phyloP scores from a whole-genome alignment of 2,329 filamentous ascomycete species.

The Zymoseptoria passerinii region DNA sequence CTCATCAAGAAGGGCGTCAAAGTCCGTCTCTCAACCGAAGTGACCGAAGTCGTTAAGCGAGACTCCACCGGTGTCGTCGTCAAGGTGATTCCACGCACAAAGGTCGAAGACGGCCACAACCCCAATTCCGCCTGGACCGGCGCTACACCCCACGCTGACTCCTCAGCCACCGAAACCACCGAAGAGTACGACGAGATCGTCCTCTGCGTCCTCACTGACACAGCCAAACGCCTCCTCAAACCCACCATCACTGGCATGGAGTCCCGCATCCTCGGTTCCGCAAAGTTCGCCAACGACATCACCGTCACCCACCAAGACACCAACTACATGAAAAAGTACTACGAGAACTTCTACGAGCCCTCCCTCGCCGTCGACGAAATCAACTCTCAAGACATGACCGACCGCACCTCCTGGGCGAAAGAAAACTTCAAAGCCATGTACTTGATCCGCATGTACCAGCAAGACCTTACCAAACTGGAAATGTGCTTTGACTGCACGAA shows the following conservation, averaged over 20 bases:
- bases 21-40: slow-evolving; percentile 49
- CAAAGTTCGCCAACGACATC: slow-evolving; percentile 61
- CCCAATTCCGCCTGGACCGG: slow-evolving; percentile 37
- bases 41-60: slow-evolving; percentile 45
- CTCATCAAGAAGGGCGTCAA: slow-evolving; percentile 48
- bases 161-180: slow-evolving; percentile 34
- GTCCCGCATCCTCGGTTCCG: slow-evolving; percentile 59
- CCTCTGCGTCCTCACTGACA: slow-evolving; percentile 52
- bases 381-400: slow-evolving; percentile 35
- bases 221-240: slow-evolving; percentile 51
- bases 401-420: slow-evolving; percentile 38
- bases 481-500: slow-evolving; percentile 67
- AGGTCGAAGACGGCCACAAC: slow-evolving; percentile 37
- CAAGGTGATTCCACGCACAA: slow-evolving; percentile 37
- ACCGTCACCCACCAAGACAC: slow-evolving; percentile 61
- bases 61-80: slow-evolving; percentile 47
- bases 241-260: slow-evolving; percentile 53
- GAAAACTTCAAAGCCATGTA: slow-evolving; percentile 57
- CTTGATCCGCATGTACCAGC: slow-evolving; percentile 52
- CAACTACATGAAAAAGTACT: slow-evolving; percentile 59
- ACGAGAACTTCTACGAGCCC: slow-evolving; percentile 53
- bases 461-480: slow-evolving; percentile 49
- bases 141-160: slow-evolving; percentile 32
- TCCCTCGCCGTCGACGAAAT: slow-evolving; percentile 38
- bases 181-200: slow-evolving; percentile 58